phyloP scores from a whole-genome alignment of 2,329 filamentous ascomycete species.

The Arachnopeziza araneosa region DNA sequence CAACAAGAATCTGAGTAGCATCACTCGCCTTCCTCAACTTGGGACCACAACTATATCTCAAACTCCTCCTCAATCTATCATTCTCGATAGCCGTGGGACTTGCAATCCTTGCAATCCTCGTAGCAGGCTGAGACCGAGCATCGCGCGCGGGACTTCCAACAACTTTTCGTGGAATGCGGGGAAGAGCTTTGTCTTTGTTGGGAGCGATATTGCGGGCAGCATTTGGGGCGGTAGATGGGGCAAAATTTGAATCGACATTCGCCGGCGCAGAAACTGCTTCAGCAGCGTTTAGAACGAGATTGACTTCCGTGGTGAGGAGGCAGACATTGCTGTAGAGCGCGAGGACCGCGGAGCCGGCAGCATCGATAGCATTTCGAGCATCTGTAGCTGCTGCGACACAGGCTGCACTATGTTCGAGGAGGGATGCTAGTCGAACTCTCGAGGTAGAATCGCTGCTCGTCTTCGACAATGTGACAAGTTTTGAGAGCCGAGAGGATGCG shows the following conservation, averaged over 20 bases:
- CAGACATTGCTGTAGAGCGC: background rate
- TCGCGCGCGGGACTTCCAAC: no score
- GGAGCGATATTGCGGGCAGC: no score
- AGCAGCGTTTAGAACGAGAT: background rate
- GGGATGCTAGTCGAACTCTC: background rate
- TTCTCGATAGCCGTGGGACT: no score
- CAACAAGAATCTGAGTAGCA: background rate
- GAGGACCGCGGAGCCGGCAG: background rate
- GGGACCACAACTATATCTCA: no score
- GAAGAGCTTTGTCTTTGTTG: no score
- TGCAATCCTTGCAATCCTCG: no score
- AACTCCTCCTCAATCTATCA: no score
- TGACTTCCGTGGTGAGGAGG: background rate
- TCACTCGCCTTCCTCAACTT: no score
- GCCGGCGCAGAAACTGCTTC: background rate
- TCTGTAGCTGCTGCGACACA: background rate
- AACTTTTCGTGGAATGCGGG: no score
- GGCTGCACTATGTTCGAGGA: background rate
- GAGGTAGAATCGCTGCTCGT: background rate
- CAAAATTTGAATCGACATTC: background rate
- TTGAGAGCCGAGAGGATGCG: background rate
- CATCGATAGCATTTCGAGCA: background rate
- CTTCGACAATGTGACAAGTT: background rate
- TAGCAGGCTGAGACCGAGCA: no score
- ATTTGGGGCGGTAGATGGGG: no score